Evolutionary conservation across 176 grass and related monocot genomes (phyloP).

Genomic region (Ampelocalamus luodianensis): DNA sequence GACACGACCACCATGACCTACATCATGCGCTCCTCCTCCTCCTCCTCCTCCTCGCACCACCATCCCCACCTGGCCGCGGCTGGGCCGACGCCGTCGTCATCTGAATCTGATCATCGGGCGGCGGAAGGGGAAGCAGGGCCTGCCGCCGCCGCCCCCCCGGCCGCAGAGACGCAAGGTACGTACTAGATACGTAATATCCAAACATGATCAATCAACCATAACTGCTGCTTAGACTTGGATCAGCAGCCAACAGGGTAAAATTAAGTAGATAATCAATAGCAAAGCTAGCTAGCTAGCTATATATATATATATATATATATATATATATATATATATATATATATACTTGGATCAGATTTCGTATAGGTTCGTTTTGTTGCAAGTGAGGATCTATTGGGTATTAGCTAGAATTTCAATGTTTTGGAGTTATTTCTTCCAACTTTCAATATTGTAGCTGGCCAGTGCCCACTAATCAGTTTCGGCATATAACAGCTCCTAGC

Average conservation of each 20-base stretch:
- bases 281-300: not conserved
- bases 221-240: not conserved
- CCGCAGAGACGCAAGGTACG: slow-evolving; percentile 57
- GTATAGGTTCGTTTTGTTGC: too few relatives aligned
- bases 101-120: not conserved
- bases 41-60: slow-evolving; percentile 30
- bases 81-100: not conserved
- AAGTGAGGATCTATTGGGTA: too few relatives aligned
- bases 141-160: not conserved
- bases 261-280: not conserved
- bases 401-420: not conserved
- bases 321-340: too few relatives aligned
- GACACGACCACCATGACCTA: slow-evolving; percentile 48
- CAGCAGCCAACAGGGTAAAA: not conserved
- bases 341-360: too few relatives aligned
- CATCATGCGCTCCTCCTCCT: slow-evolving; percentile 37
- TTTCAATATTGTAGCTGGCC: not conserved
- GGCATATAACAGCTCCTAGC: not conserved
- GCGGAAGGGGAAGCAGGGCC: not conserved
- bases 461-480: not conserved
- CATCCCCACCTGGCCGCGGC: not conserved
- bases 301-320: not conserved
- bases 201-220: not conserved
- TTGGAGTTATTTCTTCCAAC: not conserved
- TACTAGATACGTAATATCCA: not conserved